Conservation (phyloP, 257 asterid species). For the Solanum virginianum region DNA sequence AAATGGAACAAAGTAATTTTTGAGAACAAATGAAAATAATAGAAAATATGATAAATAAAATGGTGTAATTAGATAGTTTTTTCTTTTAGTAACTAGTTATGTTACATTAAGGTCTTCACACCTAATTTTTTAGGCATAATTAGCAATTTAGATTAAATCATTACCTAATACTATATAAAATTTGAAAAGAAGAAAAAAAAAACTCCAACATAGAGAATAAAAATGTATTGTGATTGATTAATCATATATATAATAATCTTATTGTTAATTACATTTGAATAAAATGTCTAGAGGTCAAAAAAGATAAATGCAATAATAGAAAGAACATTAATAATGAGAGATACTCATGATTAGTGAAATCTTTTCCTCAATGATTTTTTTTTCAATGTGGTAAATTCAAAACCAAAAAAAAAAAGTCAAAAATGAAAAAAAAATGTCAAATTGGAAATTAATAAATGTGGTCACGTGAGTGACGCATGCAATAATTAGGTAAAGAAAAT, state of each 20-base stretch:
- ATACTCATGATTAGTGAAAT: not conserved
- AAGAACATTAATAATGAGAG: not conserved
- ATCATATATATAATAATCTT: not conserved
- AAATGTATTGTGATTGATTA: not conserved
- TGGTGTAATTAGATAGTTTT: no score
- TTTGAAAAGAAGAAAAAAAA: not conserved
- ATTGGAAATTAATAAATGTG: not conserved
- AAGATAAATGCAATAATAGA: not conserved
- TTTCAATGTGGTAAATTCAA: not conserved
- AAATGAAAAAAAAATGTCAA: not conserved
- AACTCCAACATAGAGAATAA: not conserved
- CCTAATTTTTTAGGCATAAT: not conserved
- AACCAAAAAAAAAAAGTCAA: not conserved
- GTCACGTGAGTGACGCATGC: not conserved
- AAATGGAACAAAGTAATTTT: no score
- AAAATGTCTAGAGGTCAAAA: not conserved
- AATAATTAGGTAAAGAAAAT: not conserved
- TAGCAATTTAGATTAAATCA: not conserved
- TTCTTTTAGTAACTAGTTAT: not conserved
- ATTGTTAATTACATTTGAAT: not conserved
- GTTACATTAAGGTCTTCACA: not conserved
- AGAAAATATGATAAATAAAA: no score
- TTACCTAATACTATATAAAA: not conserved
- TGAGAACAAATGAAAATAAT: no score
- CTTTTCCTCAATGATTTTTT: not conserved